Percentiles rank a stretch among this genome's conserved stretches.
phyloP scores from a whole-genome alignment of 305 asterid genomes.

The Ajuga reptans region DNA sequence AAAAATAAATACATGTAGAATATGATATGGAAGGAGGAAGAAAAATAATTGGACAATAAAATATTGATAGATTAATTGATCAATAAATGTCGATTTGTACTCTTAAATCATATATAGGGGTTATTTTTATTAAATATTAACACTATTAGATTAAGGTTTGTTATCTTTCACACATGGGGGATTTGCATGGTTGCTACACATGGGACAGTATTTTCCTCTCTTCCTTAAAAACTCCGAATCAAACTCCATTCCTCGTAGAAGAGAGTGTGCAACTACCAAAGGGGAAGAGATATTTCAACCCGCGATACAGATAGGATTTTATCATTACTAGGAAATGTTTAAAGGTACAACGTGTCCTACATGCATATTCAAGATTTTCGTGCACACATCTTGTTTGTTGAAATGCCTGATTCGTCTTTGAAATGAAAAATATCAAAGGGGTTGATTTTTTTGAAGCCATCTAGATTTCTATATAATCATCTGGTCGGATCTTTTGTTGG shows the following conservation, averaged over 20 bases:
- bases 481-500: neutral
- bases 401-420: neutral
- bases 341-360: slow-evolving; percentile 18
- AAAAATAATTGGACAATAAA: too few relatives aligned
- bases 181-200: slow-evolving; percentile 24
- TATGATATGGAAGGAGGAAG: too few relatives aligned
- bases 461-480: neutral
- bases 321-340: neutral
- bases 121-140: too few relatives aligned
- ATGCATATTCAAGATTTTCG: neutral
- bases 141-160: too few relatives aligned
- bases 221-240: slow-evolving; percentile 35
- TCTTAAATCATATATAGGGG: too few relatives aligned
- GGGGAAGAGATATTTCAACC: slow-evolving; percentile 8
- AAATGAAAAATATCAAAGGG: neutral
- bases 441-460: slow-evolving; percentile 3
- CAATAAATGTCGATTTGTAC: too few relatives aligned
- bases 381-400: neutral
- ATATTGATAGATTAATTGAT: too few relatives aligned
- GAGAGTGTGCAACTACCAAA: slow-evolving; percentile 15
- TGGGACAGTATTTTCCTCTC: slow-evolving; percentile 17
- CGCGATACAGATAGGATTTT: neutral
- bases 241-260: slow-evolving; percentile 24
- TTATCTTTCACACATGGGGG: too few relatives aligned
- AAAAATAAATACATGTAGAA: too few relatives aligned